Evolutionary conservation across 176 grass and related monocot genomes (phyloP), one percentile per base, ranked within the genome.

Genomic region (Bonia amplexicaulis): DNA sequence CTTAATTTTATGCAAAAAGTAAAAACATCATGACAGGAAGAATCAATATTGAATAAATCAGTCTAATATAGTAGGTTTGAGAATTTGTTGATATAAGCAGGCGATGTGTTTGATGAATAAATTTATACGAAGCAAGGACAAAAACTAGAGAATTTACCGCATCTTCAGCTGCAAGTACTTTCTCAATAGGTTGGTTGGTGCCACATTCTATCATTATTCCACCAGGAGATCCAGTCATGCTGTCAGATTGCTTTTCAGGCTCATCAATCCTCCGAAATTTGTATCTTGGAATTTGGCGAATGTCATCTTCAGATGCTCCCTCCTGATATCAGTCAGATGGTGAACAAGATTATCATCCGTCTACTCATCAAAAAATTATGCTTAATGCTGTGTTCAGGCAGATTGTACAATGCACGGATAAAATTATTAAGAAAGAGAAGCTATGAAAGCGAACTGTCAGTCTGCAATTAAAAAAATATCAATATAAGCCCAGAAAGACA

Each of bases 231-330:
- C 47, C 87, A 66, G 12, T 71, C 25, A 40, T 35, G 58, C 10
- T 44, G 29, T 54, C 58, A 64, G 23, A 51, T 54, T 57, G 35
- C 51, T 85, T 85, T 60, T 78, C 83, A 59, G 83, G 83, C 39
- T 69, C 63, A 6, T 78, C 83, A 7, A 78, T 26, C 51, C 85
- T 80, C 6, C n/a, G 54, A 68, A 90, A 95, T 84, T 80, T 88
- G 48, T 89, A 95, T 75, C 75, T 92, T 65, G 90, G 90, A 72
- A 92, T 86, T 49, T 88, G 82, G 80, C 85, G 54, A 53, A 95
- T 90, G 60, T 90, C 93, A 77, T 89, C 93, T 69, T 95, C 93
- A 63, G 90, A 86, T 12, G 93, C 93, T 22, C 93, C 93, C 84
- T 90, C 93, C 93, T 95, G 60, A 31, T 86, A 60, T 67, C 26